Conservation (phyloP, 2,329 filamentous ascomycete species). For the Aquanectria penicillioides region DNA sequence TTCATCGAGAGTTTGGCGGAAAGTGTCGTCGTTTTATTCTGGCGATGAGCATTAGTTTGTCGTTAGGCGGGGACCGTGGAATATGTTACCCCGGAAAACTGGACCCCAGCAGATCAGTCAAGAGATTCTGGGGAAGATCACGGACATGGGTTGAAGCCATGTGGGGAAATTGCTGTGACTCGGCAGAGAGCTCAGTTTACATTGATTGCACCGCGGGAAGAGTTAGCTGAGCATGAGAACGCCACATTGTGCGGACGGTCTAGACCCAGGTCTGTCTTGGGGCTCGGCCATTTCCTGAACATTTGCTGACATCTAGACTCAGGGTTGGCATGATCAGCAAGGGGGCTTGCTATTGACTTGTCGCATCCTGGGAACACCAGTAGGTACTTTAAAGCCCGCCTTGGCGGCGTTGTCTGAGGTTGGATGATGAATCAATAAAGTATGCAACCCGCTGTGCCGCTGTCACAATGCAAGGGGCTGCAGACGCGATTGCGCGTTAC, state of each 20-base stretch:
- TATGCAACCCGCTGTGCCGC: too few species aligned
- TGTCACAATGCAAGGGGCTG: too few species aligned
- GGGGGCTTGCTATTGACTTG: too few species aligned
- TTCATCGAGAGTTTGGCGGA: neutral
- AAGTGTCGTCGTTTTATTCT: neutral
- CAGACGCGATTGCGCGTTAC: too few species aligned
- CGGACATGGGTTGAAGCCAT: neutral
- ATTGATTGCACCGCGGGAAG: slow-evolving; percentile 2
- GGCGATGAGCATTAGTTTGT: neutral
- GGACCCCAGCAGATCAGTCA: neutral
- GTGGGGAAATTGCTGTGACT: slow-evolving; percentile 10
- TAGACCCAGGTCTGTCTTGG: neutral
- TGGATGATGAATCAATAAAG: too few species aligned
- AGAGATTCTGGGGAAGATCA: slow-evolving; percentile 10
- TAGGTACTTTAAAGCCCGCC: too few species aligned
- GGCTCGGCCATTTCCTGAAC: too few species aligned
- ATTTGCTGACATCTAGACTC: too few species aligned
- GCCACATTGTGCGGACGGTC: neutral
- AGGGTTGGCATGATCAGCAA: too few species aligned
- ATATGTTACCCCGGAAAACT: slow-evolving; percentile 20
- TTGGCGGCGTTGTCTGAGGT: too few species aligned
- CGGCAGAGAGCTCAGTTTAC: neutral
- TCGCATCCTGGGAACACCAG: too few species aligned
- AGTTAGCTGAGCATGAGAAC: slow-evolving; percentile 3
- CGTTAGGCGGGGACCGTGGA: slow-evolving; percentile 11